These are phyloP conservation scores for Allomyces arbusculus DNA, from an alignment of 192 early-diverging fungal species.

Conservation along the genomic window DNA sequence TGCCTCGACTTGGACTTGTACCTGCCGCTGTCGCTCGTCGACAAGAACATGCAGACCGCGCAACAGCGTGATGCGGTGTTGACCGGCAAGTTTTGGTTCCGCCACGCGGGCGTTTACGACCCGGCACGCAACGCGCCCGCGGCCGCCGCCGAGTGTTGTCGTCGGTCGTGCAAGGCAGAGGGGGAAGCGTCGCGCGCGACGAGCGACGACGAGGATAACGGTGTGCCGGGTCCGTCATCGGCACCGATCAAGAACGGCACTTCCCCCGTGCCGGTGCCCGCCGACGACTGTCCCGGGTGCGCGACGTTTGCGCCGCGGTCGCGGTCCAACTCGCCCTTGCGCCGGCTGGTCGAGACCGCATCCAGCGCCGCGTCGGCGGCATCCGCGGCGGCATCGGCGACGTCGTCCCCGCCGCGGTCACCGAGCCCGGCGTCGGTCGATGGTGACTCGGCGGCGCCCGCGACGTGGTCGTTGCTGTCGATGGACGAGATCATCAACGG, in stretches of 20 bases:
- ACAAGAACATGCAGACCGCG: slow-evolving; percentile 80
- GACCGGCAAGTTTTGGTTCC: slow-evolving; percentile 73
- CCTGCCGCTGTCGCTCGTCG: slow-evolving; percentile 85
- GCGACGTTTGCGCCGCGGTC: slow-evolving; percentile 1
- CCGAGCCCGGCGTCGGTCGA: background rate
- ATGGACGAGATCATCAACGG: slow-evolving; percentile 89
- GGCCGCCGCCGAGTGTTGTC: background rate
- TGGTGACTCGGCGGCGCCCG: background rate
- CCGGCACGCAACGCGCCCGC: background rate
- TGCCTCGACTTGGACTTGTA: slow-evolving; percentile 86
- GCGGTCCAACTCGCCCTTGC: background rate
- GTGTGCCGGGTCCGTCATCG: no score
- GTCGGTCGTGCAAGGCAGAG: background rate
- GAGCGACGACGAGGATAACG: no score
- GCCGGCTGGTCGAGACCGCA: background rate
- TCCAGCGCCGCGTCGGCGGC: background rate
- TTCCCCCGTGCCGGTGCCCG: background rate
- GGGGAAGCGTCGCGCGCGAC: background rate
- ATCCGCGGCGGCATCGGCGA: background rate
- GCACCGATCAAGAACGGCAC: no score
- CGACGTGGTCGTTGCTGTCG: slow-evolving; percentile 45
- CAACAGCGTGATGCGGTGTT: slow-evolving; percentile 65
- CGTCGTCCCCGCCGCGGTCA: background rate
- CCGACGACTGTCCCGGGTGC: slow-evolving; percentile 6
- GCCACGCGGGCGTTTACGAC: slow-evolving; percentile 6